These are phyloP conservation scores for Fonsecaea erecta DNA, from an alignment of 2,329 filamentous ascomycete genomes.

Conservation along the genomic window DNA sequence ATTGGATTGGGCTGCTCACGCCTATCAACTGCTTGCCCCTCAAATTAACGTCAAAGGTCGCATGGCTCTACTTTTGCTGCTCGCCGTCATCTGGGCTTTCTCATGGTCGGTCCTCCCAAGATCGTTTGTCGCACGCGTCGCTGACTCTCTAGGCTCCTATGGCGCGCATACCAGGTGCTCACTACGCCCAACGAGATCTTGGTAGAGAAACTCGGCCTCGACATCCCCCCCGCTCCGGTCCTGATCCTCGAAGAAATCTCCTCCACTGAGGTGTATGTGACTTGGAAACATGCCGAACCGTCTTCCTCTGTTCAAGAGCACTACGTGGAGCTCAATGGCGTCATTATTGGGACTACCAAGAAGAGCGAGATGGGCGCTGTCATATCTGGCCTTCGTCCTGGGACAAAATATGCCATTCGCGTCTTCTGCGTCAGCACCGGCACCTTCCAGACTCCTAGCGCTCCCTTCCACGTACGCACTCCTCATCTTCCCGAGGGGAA, in stretches of 20 bases:
- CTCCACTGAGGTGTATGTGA: constrained; percentile 82
- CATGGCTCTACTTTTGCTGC: constrained; percentile 55
- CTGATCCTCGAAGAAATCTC: constrained; percentile 90
- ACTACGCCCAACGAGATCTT: constrained; percentile 90
- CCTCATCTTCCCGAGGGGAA: constrained; percentile 36
- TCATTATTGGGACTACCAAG: constrained; percentile 82
- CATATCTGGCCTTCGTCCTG: constrained; percentile 82
- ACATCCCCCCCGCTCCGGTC: constrained; percentile 87
- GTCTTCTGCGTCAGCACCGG: constrained; percentile 89
- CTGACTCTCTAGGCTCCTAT: constrained; percentile 68
- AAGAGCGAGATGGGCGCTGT: constrained; percentile 85
- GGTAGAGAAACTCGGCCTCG: constrained; percentile 87
- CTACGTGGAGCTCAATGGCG: constrained; percentile 89
- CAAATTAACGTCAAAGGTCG: constrained; percentile 54
- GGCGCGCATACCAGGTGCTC: constrained; percentile 84
- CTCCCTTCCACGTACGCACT: constrained; percentile 82
- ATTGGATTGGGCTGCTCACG: constrained; percentile 51
- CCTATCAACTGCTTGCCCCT: constrained; percentile 52
- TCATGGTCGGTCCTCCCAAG: constrained; percentile 48
- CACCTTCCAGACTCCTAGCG: constrained; percentile 89
- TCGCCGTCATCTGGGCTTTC: constrained; percentile 55
- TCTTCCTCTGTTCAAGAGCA: constrained; percentile 78
- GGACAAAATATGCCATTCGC: constrained; percentile 89
- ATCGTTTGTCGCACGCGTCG: background rate
- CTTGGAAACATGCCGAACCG: constrained; percentile 79